Evolutionary conservation across 116 monocot genomes (phyloP), one percentile per base, ranked within the genome.

Genomic region (Trichopus zeylanicus): DNA sequence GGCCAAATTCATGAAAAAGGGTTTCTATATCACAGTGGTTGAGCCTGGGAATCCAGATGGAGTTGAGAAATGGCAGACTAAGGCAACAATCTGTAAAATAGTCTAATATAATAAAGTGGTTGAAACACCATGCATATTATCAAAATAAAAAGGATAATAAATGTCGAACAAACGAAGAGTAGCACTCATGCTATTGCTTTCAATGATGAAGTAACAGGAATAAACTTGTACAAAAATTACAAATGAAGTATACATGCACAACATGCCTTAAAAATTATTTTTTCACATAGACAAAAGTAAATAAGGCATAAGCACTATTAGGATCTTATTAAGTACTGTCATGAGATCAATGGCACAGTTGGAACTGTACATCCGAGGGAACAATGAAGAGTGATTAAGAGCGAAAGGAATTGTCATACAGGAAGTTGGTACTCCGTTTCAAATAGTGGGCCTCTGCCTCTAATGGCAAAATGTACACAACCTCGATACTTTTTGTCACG

Each of bases 1-100:
- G 97, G 7, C 97, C 97, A 82, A 97, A 97, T 57, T 97, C 97
- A 82, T 97, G 97, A 65, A 97, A 97, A 49, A 97, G 91, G 30
- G 87, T 87, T 74, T 97, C 97, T 21, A 97, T 67, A 75, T 97
- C 91, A 67, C 72, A 77, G 63, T 97, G 91, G 57, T 85, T 76
- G 30, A 97, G 91, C 65, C 65, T 70, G 67, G 85, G 56, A 46
- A 87, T 67, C 67, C 77, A 55, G 31, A 53, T 27, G 78, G 73
- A 67, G 54, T 61, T 48, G 84, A 59, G 60, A 97, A 97, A 48
- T 97, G 87, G 70, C 97, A 97, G 16, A 91, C 87, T 48, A 97
- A 69, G 64, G 95, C 95, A 46, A 91, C 84, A 66, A 82, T 72
- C 95, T 95, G 66, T 26, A 70, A 73, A 13, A 52, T 2, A n/a